Conservation (phyloP, 768 basidiomycete genomes). For the Amyloporia xantha region DNA sequence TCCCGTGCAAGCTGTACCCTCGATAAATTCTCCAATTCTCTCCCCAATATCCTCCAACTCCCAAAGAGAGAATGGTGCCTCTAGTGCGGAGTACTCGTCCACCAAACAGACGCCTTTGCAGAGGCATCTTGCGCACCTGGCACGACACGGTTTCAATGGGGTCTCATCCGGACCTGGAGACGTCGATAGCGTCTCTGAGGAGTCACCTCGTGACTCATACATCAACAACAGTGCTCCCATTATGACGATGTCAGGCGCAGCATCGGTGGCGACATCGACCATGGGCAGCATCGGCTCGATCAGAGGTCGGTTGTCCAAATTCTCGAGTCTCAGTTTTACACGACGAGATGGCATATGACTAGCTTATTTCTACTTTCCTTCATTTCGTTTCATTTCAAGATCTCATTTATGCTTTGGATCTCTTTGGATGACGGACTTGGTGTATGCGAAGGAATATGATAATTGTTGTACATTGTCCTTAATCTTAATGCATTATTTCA, state of each 20-base stretch:
- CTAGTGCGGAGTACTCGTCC: slow-evolving; percentile 15
- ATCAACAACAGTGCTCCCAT: slow-evolving; percentile 51
- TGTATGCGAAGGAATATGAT: not conserved
- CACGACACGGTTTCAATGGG: slow-evolving; percentile 77
- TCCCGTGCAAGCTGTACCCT: not conserved
- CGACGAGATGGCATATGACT: slow-evolving; percentile 24
- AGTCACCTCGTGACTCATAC: slow-evolving; percentile 70
- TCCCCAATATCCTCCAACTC: slow-evolving; percentile 14
- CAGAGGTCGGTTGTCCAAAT: slow-evolving; percentile 67
- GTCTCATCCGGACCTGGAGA: slow-evolving; percentile 76
- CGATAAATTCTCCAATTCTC: slow-evolving; percentile 8
- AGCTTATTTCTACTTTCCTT: not conserved
- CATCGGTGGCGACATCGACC: slow-evolving; percentile 57
- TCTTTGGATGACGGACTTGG: not conserved
- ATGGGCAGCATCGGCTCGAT: slow-evolving; percentile 63
- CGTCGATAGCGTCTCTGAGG: slow-evolving; percentile 50
- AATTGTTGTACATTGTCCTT: too few species aligned
- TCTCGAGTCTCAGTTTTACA: slow-evolving; percentile 69
- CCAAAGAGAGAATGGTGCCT: slow-evolving; percentile 10
- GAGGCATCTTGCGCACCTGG: slow-evolving; percentile 72
- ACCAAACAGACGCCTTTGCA: slow-evolving; percentile 70
- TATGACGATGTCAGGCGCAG: slow-evolving; percentile 29
- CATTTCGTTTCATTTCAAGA: not conserved
- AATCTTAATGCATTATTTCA: too few species aligned
- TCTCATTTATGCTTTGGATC: slow-evolving; percentile 1